A percentile compares a stretch with the other conserved stretches of the same genome.
These are phyloP conservation scores for Xylariaceae sp. DNA, from an alignment of 2,329 filamentous ascomycete species.

Conservation along the genomic window DNA sequence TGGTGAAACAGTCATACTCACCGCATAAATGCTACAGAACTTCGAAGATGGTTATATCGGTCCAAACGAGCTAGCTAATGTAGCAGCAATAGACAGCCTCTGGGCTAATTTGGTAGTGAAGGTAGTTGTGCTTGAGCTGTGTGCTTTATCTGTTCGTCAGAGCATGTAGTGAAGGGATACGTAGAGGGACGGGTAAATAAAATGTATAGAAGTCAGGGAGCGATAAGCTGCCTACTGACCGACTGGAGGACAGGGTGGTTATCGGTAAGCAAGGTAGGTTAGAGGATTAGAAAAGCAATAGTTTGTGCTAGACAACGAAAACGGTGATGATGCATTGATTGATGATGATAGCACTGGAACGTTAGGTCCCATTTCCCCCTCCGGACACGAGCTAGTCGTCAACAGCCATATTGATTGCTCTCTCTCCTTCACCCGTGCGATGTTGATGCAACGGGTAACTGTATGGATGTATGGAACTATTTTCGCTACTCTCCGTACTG, in stretches of 20 bases:
- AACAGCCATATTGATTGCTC: slow-evolving; percentile 6
- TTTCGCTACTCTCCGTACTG: too few species aligned
- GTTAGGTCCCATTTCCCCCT: slow-evolving; percentile 10
- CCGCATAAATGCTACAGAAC: slow-evolving; percentile 32
- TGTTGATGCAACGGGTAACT: slow-evolving; percentile 1
- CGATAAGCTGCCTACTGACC: too few species aligned
- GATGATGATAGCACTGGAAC: slow-evolving; percentile 21
- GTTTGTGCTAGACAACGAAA: slow-evolving; percentile 2
- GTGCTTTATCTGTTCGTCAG: neutral
- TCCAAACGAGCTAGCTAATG: slow-evolving; percentile 7
- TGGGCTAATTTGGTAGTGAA: slow-evolving; percentile 2
- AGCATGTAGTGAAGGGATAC: neutral
- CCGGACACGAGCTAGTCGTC: slow-evolving; percentile 12
- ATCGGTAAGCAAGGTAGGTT: slow-evolving; percentile 4
- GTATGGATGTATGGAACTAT: too few species aligned
- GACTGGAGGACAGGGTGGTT: too few species aligned
- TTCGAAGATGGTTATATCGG: slow-evolving; percentile 4
- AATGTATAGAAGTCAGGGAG: neutral
- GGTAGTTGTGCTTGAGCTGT: neutral
- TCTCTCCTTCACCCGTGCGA: slow-evolving; percentile 4
- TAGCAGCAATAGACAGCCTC: slow-evolving; percentile 2
- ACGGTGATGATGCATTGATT: slow-evolving; percentile 10
- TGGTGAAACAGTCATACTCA: slow-evolving; percentile 21
- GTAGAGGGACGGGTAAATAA: neutral
- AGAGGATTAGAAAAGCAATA: too few species aligned